Conservation (phyloP, 208 protist genomes). For the Acanthamoeba triangularis region DNA sequence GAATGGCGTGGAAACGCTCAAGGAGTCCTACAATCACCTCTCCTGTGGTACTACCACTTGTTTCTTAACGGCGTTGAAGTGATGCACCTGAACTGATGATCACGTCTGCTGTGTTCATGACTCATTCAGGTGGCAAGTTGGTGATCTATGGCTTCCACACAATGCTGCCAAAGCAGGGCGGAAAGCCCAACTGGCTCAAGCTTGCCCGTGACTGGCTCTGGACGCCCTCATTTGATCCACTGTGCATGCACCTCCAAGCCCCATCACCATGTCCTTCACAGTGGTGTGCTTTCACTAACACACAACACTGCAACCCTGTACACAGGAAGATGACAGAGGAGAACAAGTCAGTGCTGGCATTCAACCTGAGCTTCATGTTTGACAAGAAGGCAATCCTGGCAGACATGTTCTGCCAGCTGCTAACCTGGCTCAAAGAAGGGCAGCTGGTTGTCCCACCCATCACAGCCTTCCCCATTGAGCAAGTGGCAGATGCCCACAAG, state of each 20-base stretch:
- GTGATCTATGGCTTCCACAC: slow-evolving; percentile 60
- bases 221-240: slow-evolving; percentile 38
- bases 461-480: slow-evolving; percentile 13
- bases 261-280: too few relatives aligned
- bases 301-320: neutral
- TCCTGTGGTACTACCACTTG: neutral
- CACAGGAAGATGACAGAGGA: slow-evolving; percentile 40
- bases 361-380: slow-evolving; percentile 70
- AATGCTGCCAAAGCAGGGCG: slow-evolving; percentile 17
- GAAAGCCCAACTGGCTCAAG: slow-evolving; percentile 54
- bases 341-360: slow-evolving; percentile 22
- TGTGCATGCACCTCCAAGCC: neutral
- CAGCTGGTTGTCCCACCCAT: neutral
- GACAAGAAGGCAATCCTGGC: slow-evolving; percentile 15
- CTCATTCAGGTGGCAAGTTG: slow-evolving; percentile 31
- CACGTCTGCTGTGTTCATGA: neutral
- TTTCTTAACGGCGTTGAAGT: neutral
- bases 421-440: neutral
- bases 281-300: neutral
- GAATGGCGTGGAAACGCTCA: slow-evolving; percentile 41
- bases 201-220: slow-evolving; percentile 18
- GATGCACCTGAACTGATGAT: neutral
- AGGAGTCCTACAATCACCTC: slow-evolving; percentile 50
- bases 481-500: slow-evolving; percentile 38
- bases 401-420: slow-evolving; percentile 35